phyloP scores from a whole-genome alignment of 768 basidiomycete species.

The Sporobolomyces phaffii region DNA sequence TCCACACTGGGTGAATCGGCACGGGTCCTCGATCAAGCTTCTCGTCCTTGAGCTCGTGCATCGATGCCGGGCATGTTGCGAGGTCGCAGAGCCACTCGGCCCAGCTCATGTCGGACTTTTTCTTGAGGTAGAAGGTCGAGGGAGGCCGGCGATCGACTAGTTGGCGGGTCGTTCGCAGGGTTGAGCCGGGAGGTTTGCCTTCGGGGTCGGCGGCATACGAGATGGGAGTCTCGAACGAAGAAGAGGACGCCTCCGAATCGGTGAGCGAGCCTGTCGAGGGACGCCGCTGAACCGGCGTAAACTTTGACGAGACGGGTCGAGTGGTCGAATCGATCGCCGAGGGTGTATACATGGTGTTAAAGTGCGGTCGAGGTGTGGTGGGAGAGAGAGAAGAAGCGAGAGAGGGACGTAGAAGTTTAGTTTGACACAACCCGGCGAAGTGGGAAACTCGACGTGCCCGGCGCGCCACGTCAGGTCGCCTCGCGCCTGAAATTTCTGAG shows the following conservation, averaged over 20 bases:
- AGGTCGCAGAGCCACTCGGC: slow-evolving; percentile 25
- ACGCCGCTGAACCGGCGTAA: neutral
- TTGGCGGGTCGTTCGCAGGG: slow-evolving; percentile 4
- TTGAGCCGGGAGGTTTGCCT: neutral
- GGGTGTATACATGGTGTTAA: slow-evolving; percentile 10
- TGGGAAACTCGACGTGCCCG: neutral
- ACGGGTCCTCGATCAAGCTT: slow-evolving; percentile 24
- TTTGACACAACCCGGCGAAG: neutral
- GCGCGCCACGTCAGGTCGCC: neutral
- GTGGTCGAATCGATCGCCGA: slow-evolving; percentile 2
- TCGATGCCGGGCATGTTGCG: slow-evolving; percentile 20
- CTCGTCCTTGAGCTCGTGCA: slow-evolving; percentile 27
- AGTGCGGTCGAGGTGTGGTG: neutral
- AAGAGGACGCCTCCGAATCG: slow-evolving; percentile 6
- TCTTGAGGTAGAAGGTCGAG: slow-evolving; percentile 27
- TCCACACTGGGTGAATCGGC: neutral
- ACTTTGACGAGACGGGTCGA: neutral
- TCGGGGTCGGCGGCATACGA: slow-evolving; percentile 20
- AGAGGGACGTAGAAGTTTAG: neutral
- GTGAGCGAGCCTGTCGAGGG: slow-evolving; percentile 13
- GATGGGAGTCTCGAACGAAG: slow-evolving; percentile 10
- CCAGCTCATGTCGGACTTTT: slow-evolving; percentile 9
- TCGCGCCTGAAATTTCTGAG: neutral
- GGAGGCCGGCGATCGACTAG: slow-evolving; percentile 19
- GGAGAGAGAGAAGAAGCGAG: neutral